These are phyloP conservation scores for Cladosporium oxysporum DNA, from an alignment of 2,329 filamentous ascomycete genomes.

Conservation along the genomic window DNA sequence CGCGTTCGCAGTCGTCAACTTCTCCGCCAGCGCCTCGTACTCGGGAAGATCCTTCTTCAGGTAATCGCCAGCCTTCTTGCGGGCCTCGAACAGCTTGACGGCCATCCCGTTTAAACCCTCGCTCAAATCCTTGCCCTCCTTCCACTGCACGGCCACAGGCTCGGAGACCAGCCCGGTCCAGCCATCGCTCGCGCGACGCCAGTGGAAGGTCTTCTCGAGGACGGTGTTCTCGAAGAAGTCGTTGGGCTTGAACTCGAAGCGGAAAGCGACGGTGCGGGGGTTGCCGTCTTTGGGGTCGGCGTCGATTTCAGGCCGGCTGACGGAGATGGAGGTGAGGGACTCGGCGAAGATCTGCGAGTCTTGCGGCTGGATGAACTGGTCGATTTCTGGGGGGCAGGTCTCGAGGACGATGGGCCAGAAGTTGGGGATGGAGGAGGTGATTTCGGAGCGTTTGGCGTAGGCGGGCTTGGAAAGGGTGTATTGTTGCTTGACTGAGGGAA, in stretches of 20 bases:
- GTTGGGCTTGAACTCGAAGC: slow-evolving; percentile 78
- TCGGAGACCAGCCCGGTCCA: slow-evolving; percentile 82
- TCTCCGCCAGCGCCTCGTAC: slow-evolving; percentile 56
- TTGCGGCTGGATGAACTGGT: slow-evolving; percentile 80
- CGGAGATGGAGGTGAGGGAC: slow-evolving; percentile 66
- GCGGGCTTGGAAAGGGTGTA: slow-evolving; percentile 67
- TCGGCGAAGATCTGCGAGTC: slow-evolving; percentile 74
- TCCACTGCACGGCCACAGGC: slow-evolving; percentile 84
- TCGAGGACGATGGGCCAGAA: slow-evolving; percentile 97
- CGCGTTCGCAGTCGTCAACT: slow-evolving; percentile 49
- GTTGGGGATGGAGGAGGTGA: slow-evolving; percentile 72
- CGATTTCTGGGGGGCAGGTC: slow-evolving; percentile 80
- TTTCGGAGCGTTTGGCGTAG: slow-evolving; percentile 72
- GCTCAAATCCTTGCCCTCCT: slow-evolving; percentile 76
- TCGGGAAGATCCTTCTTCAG: slow-evolving; percentile 52
- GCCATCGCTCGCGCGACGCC: slow-evolving; percentile 67
- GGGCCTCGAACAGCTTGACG: slow-evolving; percentile 67
- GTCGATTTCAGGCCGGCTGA: slow-evolving; percentile 79
- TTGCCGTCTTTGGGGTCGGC: slow-evolving; percentile 57
- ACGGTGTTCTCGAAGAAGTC: slow-evolving; percentile 76
- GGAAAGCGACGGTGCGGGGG: slow-evolving; percentile 76
- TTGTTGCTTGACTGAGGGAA: slow-evolving; percentile 47
- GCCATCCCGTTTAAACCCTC: slow-evolving; percentile 75
- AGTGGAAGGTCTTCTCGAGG: slow-evolving; percentile 91
- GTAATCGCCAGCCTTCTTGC: slow-evolving; percentile 51